Evolutionary conservation across 179 eudicot genomes (phyloP).

Genomic region (Silene vulgaris): DNA sequence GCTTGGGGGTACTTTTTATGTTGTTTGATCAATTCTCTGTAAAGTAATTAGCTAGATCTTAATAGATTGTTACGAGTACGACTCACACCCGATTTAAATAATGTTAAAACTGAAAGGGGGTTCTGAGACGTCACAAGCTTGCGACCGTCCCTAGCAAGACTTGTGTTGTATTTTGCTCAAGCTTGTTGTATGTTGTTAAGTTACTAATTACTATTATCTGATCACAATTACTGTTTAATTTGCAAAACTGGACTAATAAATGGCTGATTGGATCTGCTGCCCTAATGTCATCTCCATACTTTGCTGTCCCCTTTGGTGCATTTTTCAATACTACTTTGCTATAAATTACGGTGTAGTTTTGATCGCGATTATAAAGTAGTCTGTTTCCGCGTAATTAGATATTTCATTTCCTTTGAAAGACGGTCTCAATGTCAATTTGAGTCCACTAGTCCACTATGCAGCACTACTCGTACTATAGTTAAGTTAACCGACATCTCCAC

Average conservation of each 20-base stretch:
- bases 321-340: neutral
- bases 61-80: no score
- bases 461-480: neutral
- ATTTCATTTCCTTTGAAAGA: no score
- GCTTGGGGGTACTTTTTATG: no score
- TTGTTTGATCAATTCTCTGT: constrained; percentile 5
- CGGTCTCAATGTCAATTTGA: no score
- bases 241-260: constrained; percentile 9
- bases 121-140: no score
- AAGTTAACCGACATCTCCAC: neutral
- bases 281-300: constrained; percentile 14
- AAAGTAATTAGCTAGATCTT: constrained; percentile 22
- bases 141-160: no score
- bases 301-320: constrained; percentile 8
- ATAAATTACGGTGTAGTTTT: neutral
- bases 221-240: constrained; percentile 16
- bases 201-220: neutral
- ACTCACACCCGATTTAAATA: no score
- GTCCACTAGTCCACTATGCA: no score
- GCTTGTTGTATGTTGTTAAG: neutral
- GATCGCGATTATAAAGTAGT: neutral
- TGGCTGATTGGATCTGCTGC: constrained; percentile 27
- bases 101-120: no score
- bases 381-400: no score
- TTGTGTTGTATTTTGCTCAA: neutral